Percentiles rank a stretch among this genome's conserved stretches.
Conservation (phyloP, 352 stramenopile genomes). For the Globisporangium radiosum region DNA sequence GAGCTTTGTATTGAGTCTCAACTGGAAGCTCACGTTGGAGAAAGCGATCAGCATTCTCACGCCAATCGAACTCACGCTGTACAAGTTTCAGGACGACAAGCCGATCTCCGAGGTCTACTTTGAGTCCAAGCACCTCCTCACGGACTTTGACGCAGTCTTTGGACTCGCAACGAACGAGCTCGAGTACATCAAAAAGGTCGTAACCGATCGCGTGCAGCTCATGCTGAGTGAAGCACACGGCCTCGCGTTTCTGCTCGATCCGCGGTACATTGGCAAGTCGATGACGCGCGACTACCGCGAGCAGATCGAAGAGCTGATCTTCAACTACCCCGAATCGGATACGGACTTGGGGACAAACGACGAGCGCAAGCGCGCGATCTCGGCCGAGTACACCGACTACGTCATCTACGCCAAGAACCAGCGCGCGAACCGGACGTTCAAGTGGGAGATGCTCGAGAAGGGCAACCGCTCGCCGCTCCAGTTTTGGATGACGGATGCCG, state of each 20-base stretch:
- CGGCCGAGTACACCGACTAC: slow-evolving; percentile 71
- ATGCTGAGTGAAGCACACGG: slow-evolving; percentile 70
- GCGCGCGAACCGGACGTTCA: slow-evolving; percentile 70
- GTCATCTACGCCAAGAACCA: slow-evolving; percentile 81
- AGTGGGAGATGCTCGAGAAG: slow-evolving; percentile 84
- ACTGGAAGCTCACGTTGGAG: slow-evolving; percentile 78
- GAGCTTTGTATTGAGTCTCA: slow-evolving; percentile 59
- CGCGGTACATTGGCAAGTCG: slow-evolving; percentile 76
- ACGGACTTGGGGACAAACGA: slow-evolving; percentile 57
- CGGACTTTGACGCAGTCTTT: slow-evolving; percentile 73
- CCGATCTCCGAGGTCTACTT: slow-evolving; percentile 82
- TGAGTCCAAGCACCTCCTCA: slow-evolving; percentile 70
- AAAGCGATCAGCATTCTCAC: slow-evolving; percentile 75
- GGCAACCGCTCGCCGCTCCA: slow-evolving; percentile 67
- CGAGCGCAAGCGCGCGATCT: slow-evolving; percentile 62
- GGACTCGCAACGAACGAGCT: slow-evolving; percentile 57
- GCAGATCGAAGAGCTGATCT: slow-evolving; percentile 80
- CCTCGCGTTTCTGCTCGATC: slow-evolving; percentile 67
- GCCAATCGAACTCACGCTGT: slow-evolving; percentile 71
- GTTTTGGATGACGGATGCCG: slow-evolving; percentile 72
- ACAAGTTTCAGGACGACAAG: slow-evolving; percentile 83
- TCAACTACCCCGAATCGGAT: slow-evolving; percentile 71
- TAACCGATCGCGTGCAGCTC: slow-evolving; percentile 70
- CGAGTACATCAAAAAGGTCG: slow-evolving; percentile 80
- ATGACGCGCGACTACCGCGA: slow-evolving; percentile 80